Base-by-base conservation (phyloP, 208 protist genomes). In the Histomonas meleagridis region DNA sequence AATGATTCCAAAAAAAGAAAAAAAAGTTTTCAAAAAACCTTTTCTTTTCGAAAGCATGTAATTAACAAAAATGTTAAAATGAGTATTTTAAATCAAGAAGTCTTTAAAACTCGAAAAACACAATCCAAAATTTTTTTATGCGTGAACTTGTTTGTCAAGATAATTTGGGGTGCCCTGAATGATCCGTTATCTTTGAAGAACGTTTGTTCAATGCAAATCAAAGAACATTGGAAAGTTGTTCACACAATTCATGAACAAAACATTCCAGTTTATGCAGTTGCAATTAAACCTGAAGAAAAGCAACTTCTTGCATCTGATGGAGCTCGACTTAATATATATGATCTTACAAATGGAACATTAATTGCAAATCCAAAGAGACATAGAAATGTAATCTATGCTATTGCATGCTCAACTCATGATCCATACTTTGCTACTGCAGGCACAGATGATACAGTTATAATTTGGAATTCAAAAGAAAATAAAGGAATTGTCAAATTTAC, bases 201-300 rank as follows among this genome's bases (percentile, higher is more conserved):
- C n/a, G n/a, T n/a, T n/a, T n/a, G n/a, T n/a, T n/a, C n/a, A n/a
- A 86, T 86, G 76, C 76, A 86, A 86, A 46, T 86, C 16, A 32
- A 43, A 51, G 76, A 86, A 86, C 51, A 86, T 16, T 86, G 76
- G 76, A 86, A 86, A 28, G 46, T 43, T 18, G 16, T 51, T 43
- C 40, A 86, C 18, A 86, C 76, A 26, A 38, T 55, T 16, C 76
- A 86, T 55, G 76, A 48, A 38, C 43, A 86, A 51, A 43, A 43
- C n/a, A 26, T 46, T n/a, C 76, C 76, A 32, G 76, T 86, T n/a
- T 86, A 86, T 28, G 76, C 76, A 26, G 43, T 43, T 28, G 76
- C 76, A 55, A 86, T 86, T 38, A 86, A 86, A 28, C 76, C 76
- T 12, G 76, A 86, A 9, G 5, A 14, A 35, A 86, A 86, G 28